Evolutionary conservation across 108 stramenopile genomes (phyloP), one percentile per base, ranked within the genome.

Genomic region (Nitzschia putrida): DNA sequence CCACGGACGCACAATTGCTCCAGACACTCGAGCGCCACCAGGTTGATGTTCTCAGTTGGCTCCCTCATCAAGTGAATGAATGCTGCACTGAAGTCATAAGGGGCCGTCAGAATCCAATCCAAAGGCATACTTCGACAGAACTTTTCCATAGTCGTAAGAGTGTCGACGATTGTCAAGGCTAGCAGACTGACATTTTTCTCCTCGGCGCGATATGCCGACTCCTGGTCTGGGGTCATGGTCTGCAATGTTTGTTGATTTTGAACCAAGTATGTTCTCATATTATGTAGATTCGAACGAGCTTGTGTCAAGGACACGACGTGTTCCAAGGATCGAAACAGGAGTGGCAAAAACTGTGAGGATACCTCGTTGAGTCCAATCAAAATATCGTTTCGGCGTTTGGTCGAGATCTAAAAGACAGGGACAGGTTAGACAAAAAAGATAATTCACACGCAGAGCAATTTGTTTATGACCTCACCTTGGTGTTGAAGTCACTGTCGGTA

Each of bases 401-500:
- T 91, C 20, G 90, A 89, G 57, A 95, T 91, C 85, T 89, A 68
- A 42, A 49, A 4, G 20, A 57, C 47, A 34, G 3, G 47, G 47
- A 49, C 6, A 49, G 6, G 47, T 49, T 6, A 18, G 47, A 18
- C 6, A 34, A 1, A 34, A 34, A 34, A 4, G 29, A 34, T 34
- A 1, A 1, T 3, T 34, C n/a, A n/a, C n/a, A n/a, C n/a, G n/a
- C n/a, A n/a, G n/a, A n/a, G n/a, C n/a, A n/a, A n/a, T n/a, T n/a
- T n/a, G n/a, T n/a, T n/a, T n/a, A n/a, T n/a, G n/a, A 13, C 71
- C 87, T 56, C 58, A 83, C 87, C 78, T 88, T 95, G 61, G 89
- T 59, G 79, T 95, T 95, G 78, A 88, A 95, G 72, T 95, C 94
- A 57, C 84, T 82, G 73, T 95, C 94, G n/a, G 91, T 93, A 68